Evolutionary conservation across 2,329 filamentous ascomycete genomes (phyloP).

Genomic region (Sordariomycetes sp.): DNA sequence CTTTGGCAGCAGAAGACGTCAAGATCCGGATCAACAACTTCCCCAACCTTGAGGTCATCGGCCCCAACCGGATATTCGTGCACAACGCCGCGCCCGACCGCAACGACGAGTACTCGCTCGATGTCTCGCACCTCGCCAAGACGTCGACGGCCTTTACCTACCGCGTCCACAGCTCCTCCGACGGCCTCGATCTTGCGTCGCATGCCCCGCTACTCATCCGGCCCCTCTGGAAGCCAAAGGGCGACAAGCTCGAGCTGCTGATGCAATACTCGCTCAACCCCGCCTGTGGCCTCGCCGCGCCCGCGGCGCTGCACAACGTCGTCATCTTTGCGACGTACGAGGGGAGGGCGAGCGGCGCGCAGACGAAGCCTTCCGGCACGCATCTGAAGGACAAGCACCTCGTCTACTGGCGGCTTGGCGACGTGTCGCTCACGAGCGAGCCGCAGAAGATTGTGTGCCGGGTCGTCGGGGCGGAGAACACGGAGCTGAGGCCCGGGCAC

Average conservation of each 20-base stretch:
- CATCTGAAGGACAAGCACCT: conserved; percentile 65
- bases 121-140: conserved; percentile 58
- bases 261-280: conserved; percentile 79
- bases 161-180: conserved; percentile 58
- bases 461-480: conserved; percentile 58
- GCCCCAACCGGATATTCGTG: conserved; percentile 86
- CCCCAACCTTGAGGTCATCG: conserved; percentile 75
- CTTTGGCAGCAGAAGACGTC: conserved; percentile 31
- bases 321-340: conserved; percentile 61
- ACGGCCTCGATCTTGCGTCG: conserved; percentile 25
- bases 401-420: conserved; percentile 70
- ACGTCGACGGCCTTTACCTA: conserved; percentile 85
- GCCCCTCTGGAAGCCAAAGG: conserved; percentile 71
- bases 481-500: conserved; percentile 57
- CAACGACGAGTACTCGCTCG: conserved; percentile 68
- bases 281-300: conserved; percentile 30
- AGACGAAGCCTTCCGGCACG: conserved; percentile 68
- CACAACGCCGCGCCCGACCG: conserved; percentile 49
- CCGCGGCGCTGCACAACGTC: conserved; percentile 52
- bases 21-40: conserved; percentile 82
- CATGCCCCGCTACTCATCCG: conserved; percentile 63
- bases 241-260: conserved; percentile 75
- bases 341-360: conserved; percentile 51
- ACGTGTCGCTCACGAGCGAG: conserved; percentile 54
- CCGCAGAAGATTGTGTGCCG: conserved; percentile 72